These are phyloP conservation scores for Sporothrix schenckii DNA, from an alignment of 2,329 filamentous ascomycete genomes.

Conservation along the genomic window DNA sequence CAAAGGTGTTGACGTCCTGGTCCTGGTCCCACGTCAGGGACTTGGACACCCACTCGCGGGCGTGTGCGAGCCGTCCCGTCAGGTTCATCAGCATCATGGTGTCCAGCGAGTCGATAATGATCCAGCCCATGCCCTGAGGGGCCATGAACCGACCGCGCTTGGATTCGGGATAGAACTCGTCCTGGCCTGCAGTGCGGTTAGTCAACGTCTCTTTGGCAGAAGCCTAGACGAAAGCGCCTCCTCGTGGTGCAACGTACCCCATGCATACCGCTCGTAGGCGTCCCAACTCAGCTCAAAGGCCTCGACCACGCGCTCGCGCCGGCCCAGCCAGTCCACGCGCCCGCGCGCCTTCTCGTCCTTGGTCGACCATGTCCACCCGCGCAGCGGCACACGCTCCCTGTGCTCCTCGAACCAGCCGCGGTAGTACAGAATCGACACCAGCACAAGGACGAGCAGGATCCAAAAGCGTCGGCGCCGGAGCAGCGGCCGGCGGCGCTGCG, in stretches of 20 bases:
- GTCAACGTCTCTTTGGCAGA: too few relatives aligned
- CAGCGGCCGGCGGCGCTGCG: constrained; percentile 60
- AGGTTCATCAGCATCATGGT: constrained; percentile 99
- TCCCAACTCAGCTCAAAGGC: constrained; percentile 92
- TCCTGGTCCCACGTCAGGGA: constrained; percentile 85
- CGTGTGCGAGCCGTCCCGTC: constrained; percentile 79
- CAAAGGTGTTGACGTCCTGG: constrained; percentile 95
- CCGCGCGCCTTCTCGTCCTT: constrained; percentile 50
- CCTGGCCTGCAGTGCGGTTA: constrained; percentile 59
- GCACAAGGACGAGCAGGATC: constrained; percentile 54
- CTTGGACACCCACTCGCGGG: constrained; percentile 83
- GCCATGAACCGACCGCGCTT: constrained; percentile 84
- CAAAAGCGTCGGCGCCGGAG: constrained; percentile 67
- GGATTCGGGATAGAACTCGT: constrained; percentile 82
- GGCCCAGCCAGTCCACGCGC: constrained; percentile 71
- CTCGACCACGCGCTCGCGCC: constrained; percentile 81
- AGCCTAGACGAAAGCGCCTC: too few relatives aligned
- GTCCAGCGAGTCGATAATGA: constrained; percentile 93
- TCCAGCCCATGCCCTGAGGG: constrained; percentile 89
- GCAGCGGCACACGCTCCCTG: constrained; percentile 44
- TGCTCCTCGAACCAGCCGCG: constrained; percentile 60
- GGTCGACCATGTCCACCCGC: constrained; percentile 60
- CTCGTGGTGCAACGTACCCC: constrained; percentile 64
- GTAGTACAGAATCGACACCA: constrained; percentile 69
- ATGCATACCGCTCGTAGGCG: constrained; percentile 87